Evolutionary conservation across 169 alveolate species (phyloP), one percentile per base, ranked within the genome.

Genomic region (Plasmodium gonderi): DNA sequence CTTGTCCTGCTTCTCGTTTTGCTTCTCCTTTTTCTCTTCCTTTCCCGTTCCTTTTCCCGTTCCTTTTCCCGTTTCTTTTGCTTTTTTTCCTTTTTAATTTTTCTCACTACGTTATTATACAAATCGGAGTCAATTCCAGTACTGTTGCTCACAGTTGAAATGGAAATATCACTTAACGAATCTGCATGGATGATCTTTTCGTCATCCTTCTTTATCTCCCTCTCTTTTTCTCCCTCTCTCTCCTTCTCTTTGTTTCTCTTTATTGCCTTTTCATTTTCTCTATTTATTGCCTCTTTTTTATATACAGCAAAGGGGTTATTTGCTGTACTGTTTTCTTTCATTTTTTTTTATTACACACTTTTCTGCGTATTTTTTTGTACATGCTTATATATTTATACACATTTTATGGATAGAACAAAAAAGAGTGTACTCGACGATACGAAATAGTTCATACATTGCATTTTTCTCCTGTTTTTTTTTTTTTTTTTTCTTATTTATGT

Each of bases 61-160:
- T 76, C 60, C 23, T 49, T 45, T 23, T 26, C 80, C 36, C 65
- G 67, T 38, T 36, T 78, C 49, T 69, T 77, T 64, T 29, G 79
- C 77, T 54, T 77, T 77, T 65, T 89, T 42, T 89, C 94, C 38
- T 49, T 77, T 76, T 89, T 89, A 40, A 89, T 77, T 65, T 89
- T 78, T 29, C 68, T 78, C 47, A 89, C 31, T 36, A 89, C 94
- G n/a, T 77, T 33, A 26, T 54, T 67, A 89, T 89, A 89, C 51
- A 89, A 60, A 89, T 89, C 94, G 5, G 94, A 89, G 33, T 76
- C 90, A 68, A 89, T 89, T 12, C 94, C 94, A 40, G 94, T 64
- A 33, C 94, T 89, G 42, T 89, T 89, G 72, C 90, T 76, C 8
- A 89, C 64, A 7, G 94, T 89, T 9, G 94, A 89, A 45, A 89